These are phyloP conservation scores for Cryoendolithus antarcticus DNA, from an alignment of 2,329 filamentous ascomycete genomes.

Conservation along the genomic window DNA sequence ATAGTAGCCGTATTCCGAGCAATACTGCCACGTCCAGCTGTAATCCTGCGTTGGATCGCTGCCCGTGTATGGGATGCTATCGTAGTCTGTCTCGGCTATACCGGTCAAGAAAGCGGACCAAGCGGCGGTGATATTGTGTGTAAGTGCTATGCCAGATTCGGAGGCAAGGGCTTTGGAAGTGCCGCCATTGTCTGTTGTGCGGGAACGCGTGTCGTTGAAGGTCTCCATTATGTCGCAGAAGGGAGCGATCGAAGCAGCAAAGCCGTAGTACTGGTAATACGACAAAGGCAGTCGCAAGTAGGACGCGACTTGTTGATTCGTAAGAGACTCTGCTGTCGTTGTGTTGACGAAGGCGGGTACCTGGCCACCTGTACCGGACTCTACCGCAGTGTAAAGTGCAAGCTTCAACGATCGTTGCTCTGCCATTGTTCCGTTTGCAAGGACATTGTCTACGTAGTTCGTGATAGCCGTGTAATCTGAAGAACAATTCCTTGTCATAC, in stretches of 20 bases:
- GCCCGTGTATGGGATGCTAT: background rate
- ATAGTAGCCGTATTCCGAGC: constrained; percentile 12
- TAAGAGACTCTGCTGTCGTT: background rate
- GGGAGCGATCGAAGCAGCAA: constrained; percentile 2
- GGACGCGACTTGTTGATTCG: background rate
- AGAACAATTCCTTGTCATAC: constrained; percentile 11
- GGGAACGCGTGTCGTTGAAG: too few relatives aligned
- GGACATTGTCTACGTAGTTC: constrained; percentile 8
- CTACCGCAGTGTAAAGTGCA: background rate
- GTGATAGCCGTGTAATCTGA: constrained; percentile 9
- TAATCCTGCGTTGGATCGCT: constrained; percentile 7
- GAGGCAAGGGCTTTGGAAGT: too few relatives aligned
- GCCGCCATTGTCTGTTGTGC: too few relatives aligned
- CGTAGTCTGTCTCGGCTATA: too few relatives aligned
- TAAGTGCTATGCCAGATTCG: too few relatives aligned
- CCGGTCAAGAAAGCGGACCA: too few relatives aligned
- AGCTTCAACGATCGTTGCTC: background rate
- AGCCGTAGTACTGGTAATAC: constrained; percentile 12
- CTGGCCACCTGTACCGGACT: background rate
- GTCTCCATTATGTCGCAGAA: too few relatives aligned
- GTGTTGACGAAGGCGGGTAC: too few relatives aligned
- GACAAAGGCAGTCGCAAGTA: constrained; percentile 2
- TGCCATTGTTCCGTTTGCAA: constrained; percentile 8
- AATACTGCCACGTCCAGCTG: constrained; percentile 12
- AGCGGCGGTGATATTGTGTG: too few relatives aligned